Evolutionary conservation across 345 rosid species (phyloP).

Genomic region (Clarkia xantiana): DNA sequence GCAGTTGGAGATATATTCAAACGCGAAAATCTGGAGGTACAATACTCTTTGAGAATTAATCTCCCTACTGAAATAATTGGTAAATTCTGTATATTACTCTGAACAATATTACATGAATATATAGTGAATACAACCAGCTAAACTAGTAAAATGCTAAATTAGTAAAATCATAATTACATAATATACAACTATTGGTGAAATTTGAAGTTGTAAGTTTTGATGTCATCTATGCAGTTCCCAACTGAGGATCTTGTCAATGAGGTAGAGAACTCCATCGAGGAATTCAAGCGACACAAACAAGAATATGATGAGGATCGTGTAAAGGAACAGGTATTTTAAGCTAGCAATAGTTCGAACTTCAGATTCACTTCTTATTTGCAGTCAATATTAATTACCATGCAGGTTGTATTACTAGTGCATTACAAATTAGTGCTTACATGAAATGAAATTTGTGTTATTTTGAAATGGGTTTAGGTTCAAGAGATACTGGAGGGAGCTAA

Average conservation of each 20-base stretch:
- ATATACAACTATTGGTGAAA: background rate
- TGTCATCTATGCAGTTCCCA: constrained; percentile 34
- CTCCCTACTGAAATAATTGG: too few relatives aligned
- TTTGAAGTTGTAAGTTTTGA: background rate
- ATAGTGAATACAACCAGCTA: too few relatives aligned
- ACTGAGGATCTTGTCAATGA: constrained; percentile 68
- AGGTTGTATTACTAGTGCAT: too few relatives aligned
- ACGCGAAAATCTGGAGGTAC: constrained; percentile 67
- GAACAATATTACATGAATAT: too few relatives aligned
- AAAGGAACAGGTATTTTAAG: constrained; percentile 57
- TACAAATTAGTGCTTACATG: too few relatives aligned
- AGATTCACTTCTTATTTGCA: background rate
- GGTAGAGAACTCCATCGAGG: constrained; percentile 61
- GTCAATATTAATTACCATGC: too few relatives aligned
- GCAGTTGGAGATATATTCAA: constrained; percentile 73
- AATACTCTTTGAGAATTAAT: too few relatives aligned
- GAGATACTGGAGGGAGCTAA: constrained; percentile 87
- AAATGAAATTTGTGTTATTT: too few relatives aligned
- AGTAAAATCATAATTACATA: too few relatives aligned
- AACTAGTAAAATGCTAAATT: background rate
- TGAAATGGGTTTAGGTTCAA: constrained; percentile 42
- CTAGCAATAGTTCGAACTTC: background rate
- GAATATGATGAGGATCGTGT: constrained; percentile 71
- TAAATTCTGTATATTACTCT: too few relatives aligned
- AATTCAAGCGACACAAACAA: constrained; percentile 67